Conservation (phyloP, 352 stramenopile genomes). For the Aphanomyces euteiches region DNA sequence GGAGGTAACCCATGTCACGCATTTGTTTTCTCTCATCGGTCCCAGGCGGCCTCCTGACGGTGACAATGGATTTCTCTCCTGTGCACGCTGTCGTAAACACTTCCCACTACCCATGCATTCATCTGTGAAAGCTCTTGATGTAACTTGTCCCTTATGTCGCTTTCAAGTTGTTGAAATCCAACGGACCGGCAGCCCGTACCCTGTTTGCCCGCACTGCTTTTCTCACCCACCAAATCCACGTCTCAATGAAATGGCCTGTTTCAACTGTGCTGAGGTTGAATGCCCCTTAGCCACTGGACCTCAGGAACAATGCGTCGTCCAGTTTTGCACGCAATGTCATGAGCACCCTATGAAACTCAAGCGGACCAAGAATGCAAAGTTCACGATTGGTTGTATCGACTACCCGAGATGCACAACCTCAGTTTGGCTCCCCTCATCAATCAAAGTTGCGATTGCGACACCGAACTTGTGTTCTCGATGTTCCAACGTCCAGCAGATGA, state of each 20-base stretch:
- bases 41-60: conserved; percentile 13
- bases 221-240: conserved; percentile 29
- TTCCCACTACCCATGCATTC: conserved; percentile 32
- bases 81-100: conserved; percentile 28
- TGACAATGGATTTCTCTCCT: conserved; percentile 32
- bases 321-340: conserved; percentile 22
- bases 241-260: conserved; percentile 32
- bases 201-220: conserved; percentile 39
- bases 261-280: conserved; percentile 19
- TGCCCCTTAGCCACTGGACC: conserved; percentile 30
- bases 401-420: conserved; percentile 18
- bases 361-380: conserved; percentile 23
- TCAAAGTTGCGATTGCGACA: conserved; percentile 10
- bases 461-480: conserved; percentile 7
- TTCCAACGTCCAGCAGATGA: conserved; percentile 15
- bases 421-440: conserved; percentile 17
- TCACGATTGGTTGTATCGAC: conserved; percentile 20
- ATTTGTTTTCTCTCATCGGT: neutral
- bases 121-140: neutral
- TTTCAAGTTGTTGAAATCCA: conserved; percentile 38
- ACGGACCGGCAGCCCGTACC: conserved; percentile 6
- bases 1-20: conserved; percentile 18
- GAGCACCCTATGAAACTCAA: conserved; percentile 23
- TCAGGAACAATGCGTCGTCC: conserved; percentile 3
- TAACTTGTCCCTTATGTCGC: conserved; percentile 35